Evolutionary conservation across 2,329 filamentous ascomycete genomes (phyloP), one percentile per base, ranked within the genome.

Genomic region (Fusarium sacchari): DNA sequence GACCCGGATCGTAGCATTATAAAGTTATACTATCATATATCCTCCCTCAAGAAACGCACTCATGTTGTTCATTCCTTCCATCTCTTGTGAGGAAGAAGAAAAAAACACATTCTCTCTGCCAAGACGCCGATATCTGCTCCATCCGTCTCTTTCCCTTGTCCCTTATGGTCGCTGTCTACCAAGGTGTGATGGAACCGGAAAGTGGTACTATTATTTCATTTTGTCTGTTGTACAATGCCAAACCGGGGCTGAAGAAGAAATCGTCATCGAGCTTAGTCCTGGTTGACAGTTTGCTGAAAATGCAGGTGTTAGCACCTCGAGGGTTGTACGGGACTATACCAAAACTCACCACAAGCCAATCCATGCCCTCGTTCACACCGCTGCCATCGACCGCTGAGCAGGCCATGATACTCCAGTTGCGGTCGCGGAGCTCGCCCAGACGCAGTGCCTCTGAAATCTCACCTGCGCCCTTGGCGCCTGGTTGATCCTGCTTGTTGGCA

Each of bases 341-440:
- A 26, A 18, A n/a, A 86, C 88, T 83, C 84, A 96, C 94, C 87
- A 97, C 95, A 81, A 99, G 87, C 96, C 96, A 99, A 84, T 99
- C 96, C 96, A 99, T 99, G 68, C 96, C 96, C 84, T 99, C 96
- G 72, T 92, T 94, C 49, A 99, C 94, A 82, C 96, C 96, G 79
- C 93, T 93, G 47, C 96, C 96, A 81, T 98, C 96, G 64, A 99
- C 96, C 20, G 96, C 96, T 75, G 94, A 97, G 83, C 96, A 99
- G 28, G 95, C 96, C 82, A 99, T 95, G 81, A 99, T 99, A 83
- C 95, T 98, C 96, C 96, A 99, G 87, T 98, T 99, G 79, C 96
- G 90, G 83, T 99, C 96, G 78, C 96, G 92, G 81, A 99, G 86
- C 83, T 98, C 95, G 60, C 94, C 95, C 76, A 99, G 84, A 78